A percentile compares a stretch with the other conserved stretches of the same genome.
Evolutionary conservation across 441 rosid genomes (phyloP).

Genomic region (Pelargonium cotyledonis): DNA sequence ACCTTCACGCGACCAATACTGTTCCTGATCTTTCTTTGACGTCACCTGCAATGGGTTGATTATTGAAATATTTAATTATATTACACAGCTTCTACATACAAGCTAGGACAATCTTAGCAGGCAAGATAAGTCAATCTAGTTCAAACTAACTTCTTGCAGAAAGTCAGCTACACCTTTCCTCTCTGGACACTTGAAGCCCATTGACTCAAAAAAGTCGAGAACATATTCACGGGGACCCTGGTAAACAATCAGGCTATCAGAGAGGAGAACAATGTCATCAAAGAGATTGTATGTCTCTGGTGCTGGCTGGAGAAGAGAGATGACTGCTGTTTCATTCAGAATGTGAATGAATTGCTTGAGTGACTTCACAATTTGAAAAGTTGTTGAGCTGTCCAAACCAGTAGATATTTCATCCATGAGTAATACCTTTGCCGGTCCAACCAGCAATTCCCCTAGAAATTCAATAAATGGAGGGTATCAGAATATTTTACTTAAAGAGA

Average conservation of each 20-base stretch:
- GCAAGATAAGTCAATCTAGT: neutral
- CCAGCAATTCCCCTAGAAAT: conserved; percentile 66
- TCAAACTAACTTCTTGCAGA: conserved; percentile 8
- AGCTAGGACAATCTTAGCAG: neutral
- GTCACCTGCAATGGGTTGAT: conserved; percentile 52
- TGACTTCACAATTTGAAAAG: conserved; percentile 71
- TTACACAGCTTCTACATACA: neutral
- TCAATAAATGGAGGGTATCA: neutral
- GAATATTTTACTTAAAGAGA: neutral
- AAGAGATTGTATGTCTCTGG: conserved; percentile 84
- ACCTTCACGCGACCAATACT: conserved; percentile 56
- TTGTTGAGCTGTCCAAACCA: conserved; percentile 85
- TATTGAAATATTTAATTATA: neutral
- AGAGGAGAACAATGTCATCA: conserved; percentile 77
- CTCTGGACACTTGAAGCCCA: no score
- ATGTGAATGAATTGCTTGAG: conserved; percentile 61
- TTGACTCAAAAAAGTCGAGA: conserved; percentile 26
- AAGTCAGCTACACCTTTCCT: no score
- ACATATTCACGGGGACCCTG: conserved; percentile 77
- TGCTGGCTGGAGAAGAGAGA: conserved; percentile 92
- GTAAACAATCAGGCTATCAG: conserved; percentile 64
- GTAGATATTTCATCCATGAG: conserved; percentile 95
- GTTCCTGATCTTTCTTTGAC: conserved; percentile 77
- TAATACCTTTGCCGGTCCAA: conserved; percentile 66
- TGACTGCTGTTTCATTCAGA: conserved; percentile 62